Conservation (phyloP, 257 asterid genomes). For the Jaltomata sinuosa region DNA sequence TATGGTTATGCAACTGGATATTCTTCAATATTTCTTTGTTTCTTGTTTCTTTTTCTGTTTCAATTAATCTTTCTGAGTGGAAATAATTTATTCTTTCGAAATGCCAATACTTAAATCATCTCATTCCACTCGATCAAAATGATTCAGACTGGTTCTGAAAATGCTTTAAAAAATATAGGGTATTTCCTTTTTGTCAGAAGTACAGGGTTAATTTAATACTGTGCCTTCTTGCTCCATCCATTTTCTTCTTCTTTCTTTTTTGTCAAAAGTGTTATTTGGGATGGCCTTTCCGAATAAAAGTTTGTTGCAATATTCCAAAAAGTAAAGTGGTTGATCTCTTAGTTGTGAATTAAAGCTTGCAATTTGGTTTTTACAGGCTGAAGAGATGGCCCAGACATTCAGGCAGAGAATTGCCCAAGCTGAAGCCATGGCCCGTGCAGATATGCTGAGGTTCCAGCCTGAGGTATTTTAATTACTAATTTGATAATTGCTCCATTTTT, state of each 20-base stretch:
- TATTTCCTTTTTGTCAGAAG: background rate
- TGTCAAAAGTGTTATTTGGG: background rate
- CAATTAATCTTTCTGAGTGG: background rate
- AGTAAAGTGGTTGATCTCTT: background rate
- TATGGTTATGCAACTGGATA: background rate
- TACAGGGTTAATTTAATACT: background rate
- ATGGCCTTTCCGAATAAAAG: background rate
- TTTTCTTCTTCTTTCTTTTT: too few species aligned
- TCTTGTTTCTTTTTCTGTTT: background rate
- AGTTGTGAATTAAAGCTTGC: background rate
- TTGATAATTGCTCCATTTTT: background rate
- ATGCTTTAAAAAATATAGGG: background rate
- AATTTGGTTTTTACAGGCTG: slow-evolving; percentile 50
- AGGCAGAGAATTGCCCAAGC: slow-evolving; percentile 99
- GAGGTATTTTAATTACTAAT: slow-evolving; percentile 41
- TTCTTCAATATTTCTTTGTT: background rate
- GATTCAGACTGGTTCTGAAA: background rate
- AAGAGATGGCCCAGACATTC: slow-evolving; percentile 99
- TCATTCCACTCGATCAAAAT: background rate
- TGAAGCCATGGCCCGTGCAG: slow-evolving; percentile 99
- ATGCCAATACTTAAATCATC: background rate
- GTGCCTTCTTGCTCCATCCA: background rate
- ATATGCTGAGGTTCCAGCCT: slow-evolving; percentile 93
- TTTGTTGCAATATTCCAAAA: background rate
- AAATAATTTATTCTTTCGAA: background rate